phyloP scores from a whole-genome alignment of 768 basidiomycete species.

The Kondoa malvinella region DNA sequence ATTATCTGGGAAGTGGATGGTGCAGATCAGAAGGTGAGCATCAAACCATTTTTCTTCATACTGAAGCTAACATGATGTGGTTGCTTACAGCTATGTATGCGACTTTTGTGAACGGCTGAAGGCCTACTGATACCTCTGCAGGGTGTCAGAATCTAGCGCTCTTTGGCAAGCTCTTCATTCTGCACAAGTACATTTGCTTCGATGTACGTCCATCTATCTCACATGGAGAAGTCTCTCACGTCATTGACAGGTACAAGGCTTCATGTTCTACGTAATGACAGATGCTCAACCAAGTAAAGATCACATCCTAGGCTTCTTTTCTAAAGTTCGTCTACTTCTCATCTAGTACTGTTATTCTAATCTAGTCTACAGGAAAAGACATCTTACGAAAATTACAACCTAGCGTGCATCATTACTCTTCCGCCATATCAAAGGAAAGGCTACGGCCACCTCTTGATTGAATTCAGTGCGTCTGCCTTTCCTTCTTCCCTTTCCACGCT shows the following conservation, averaged over 20 bases:
- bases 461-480: conserved; percentile 61
- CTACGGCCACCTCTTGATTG: conserved; percentile 89
- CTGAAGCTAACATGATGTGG: background rate
- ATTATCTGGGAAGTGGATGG: conserved; percentile 95
- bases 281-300: conserved; percentile 63
- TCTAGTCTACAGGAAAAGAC: conserved; percentile 53
- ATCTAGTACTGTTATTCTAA: background rate
- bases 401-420: conserved; percentile 87
- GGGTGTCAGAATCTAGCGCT: conserved; percentile 92
- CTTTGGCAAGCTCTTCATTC: conserved; percentile 97
- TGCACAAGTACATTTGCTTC: conserved; percentile 87
- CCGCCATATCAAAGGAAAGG: conserved; percentile 81
- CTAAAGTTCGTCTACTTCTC: conserved; percentile 39
- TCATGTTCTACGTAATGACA: conserved; percentile 82
- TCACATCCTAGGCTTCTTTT: conserved; percentile 62
- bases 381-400: conserved; percentile 91
- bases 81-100: background rate
- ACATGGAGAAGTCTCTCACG: background rate
- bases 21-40: conserved; percentile 54
- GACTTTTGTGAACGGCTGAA: background rate
- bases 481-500: background rate
- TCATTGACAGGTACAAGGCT: conserved; percentile 31
- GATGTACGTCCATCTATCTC: conserved; percentile 45
- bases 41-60: background rate
- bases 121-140: conserved; percentile 40